These are phyloP conservation scores for Ocimum tenuiflorum DNA, from an alignment of 257 asterid genomes.

Conservation along the genomic window DNA sequence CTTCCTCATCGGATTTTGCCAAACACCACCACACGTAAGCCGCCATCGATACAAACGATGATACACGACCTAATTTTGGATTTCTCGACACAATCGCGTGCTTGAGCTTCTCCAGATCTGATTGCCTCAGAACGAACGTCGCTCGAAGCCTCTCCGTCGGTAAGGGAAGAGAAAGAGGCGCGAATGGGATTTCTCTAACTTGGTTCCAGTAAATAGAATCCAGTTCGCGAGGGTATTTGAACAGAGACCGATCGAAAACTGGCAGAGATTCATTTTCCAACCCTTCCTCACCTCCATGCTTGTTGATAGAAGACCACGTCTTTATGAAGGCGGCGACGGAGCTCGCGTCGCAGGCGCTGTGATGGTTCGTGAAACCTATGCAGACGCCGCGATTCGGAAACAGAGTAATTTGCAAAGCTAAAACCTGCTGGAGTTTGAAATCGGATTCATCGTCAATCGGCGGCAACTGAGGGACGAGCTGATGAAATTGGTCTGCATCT, in stretches of 20 bases:
- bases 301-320: slow-evolving; percentile 38
- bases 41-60: slow-evolving; percentile 30
- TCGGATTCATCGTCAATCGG: slow-evolving; percentile 7
- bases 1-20: slow-evolving; percentile 24
- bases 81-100: too few relatives aligned
- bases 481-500: slow-evolving; percentile 33
- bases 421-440: slow-evolving; percentile 16
- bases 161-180: neutral
- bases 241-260: slow-evolving; percentile 15
- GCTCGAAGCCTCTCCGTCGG: slow-evolving; percentile 37
- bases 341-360: slow-evolving; percentile 37
- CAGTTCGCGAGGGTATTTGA: slow-evolving; percentile 21
- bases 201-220: slow-evolving; percentile 16
- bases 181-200: neutral
- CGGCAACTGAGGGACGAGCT: slow-evolving; percentile 31
- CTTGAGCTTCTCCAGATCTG: slow-evolving; percentile 28
- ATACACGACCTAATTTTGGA: slow-evolving; percentile 15
- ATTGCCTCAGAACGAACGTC: slow-evolving; percentile 28
- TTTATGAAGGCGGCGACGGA: slow-evolving; percentile 27
- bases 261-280: slow-evolving; percentile 7
- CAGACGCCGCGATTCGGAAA: slow-evolving; percentile 39
- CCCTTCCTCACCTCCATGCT: neutral
- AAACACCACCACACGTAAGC: slow-evolving; percentile 13
- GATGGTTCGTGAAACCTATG: slow-evolving; percentile 33
- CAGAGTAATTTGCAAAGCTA: slow-evolving; percentile 39